These are phyloP conservation scores for Scleroderma bovista DNA, from an alignment of 768 basidiomycete genomes.

Conservation along the genomic window DNA sequence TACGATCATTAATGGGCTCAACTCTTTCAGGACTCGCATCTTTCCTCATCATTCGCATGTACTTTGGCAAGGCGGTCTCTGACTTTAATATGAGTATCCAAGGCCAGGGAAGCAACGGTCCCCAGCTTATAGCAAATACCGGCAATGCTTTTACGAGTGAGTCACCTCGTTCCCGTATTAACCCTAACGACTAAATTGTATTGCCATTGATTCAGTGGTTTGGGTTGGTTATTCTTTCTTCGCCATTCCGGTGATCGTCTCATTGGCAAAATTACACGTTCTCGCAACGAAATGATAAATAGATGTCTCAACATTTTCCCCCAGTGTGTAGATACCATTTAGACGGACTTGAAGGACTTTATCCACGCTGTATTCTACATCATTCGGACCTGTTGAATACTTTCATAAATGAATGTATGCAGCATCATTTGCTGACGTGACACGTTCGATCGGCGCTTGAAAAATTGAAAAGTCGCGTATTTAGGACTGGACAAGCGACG, in stretches of 20 bases:
- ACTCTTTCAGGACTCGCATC: conserved; percentile 50
- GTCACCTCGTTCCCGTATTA: conserved; percentile 20
- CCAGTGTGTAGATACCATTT: neutral
- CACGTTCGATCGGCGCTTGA: too few relatives aligned
- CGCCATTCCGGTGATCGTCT: conserved; percentile 61
- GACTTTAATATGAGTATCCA: conserved; percentile 68
- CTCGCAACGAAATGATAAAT: conserved; percentile 38
- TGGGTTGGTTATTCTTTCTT: conserved; percentile 78
- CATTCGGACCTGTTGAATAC: neutral
- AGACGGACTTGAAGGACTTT: too few relatives aligned
- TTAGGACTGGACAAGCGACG: too few relatives aligned
- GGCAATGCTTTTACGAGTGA: conserved; percentile 73
- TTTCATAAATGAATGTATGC: neutral
- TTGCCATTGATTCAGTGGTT: conserved; percentile 54
- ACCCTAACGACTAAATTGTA: neutral
- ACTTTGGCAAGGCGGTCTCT: conserved; percentile 73
- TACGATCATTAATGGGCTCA: neutral
- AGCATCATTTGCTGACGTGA: neutral
- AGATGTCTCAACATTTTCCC: conserved; percentile 1
- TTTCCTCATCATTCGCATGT: conserved; percentile 71
- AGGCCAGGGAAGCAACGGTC: conserved; percentile 46
- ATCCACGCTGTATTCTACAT: neutral
- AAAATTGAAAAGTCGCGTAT: too few relatives aligned
- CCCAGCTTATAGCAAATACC: conserved; percentile 54
- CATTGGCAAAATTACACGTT: conserved; percentile 64